Evolutionary conservation across 192 early-diverging fungal genomes (phyloP).

Genomic region (Borealophlyctis nickersoniae): DNA sequence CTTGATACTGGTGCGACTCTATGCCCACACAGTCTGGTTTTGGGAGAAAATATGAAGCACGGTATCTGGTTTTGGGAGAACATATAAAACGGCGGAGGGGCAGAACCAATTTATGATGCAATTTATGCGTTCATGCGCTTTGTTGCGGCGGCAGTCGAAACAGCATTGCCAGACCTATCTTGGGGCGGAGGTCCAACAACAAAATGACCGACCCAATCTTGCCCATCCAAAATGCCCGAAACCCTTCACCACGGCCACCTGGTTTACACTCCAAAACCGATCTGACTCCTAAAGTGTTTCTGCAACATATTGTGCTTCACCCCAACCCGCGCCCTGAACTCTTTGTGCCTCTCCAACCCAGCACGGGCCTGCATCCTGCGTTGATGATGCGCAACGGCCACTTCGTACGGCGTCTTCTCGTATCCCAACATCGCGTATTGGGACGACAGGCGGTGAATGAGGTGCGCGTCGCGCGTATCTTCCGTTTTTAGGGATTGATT

Average conservation of each 20-base stretch:
- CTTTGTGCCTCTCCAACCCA: conserved; percentile 48
- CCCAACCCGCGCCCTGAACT: conserved; percentile 59
- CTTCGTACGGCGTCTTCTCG: conserved; percentile 27
- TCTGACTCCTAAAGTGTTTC: conserved; percentile 81
- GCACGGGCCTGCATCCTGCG: conserved; percentile 54
- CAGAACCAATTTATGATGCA: no score
- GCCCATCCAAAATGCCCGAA: no score
- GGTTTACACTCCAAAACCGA: conserved; percentile 51
- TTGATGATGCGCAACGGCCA: conserved; percentile 38
- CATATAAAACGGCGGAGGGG: no score
- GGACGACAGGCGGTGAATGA: conserved; percentile 75
- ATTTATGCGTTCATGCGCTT: no score
- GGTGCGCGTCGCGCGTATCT: conserved; percentile 67
- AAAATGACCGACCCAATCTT: no score
- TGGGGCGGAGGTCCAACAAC: no score
- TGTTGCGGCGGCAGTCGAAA: no score
- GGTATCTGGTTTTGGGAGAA: no score
- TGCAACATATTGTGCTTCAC: conserved; percentile 73
- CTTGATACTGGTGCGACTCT: no score
- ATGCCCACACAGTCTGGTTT: no score
- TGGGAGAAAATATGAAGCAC: no score
- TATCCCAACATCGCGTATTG: conserved; percentile 57
- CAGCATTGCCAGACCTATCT: no score
- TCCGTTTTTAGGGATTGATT: conserved; percentile 65
- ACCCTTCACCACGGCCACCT: not conserved